Percentiles rank a stretch among this genome's conserved stretches.
phyloP scores from a whole-genome alignment of 2,329 filamentous ascomycete genomes.

The Blastomyces parvus region DNA sequence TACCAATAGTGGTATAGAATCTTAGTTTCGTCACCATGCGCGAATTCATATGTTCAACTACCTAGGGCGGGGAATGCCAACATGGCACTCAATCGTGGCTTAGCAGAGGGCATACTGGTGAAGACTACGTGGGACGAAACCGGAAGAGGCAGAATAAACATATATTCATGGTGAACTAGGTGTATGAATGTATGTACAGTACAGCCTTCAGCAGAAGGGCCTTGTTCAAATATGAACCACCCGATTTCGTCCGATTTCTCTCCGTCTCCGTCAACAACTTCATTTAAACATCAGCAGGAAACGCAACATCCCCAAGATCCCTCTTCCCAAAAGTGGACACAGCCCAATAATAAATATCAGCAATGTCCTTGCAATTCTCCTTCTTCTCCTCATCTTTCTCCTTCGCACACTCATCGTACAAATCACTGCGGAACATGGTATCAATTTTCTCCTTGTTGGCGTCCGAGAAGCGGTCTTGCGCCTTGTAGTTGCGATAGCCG shows the following conservation, averaged over 20 bases:
- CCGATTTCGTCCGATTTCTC: neutral
- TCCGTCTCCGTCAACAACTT: too few relatives aligned
- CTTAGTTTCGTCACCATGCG: neutral
- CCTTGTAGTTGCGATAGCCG: slow-evolving; percentile 46
- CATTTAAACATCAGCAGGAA: neutral
- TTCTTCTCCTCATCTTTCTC: slow-evolving; percentile 10
- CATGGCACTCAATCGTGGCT: neutral
- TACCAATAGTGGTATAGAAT: neutral
- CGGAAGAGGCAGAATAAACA: neutral
- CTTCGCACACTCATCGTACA: slow-evolving; percentile 26
- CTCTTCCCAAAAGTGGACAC: slow-evolving; percentile 23
- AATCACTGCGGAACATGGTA: slow-evolving; percentile 38
- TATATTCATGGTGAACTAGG: neutral
- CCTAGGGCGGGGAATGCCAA: neutral
- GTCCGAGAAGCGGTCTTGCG: slow-evolving; percentile 40
- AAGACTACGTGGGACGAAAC: neutral
- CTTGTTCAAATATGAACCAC: too few relatives aligned
- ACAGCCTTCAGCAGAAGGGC: neutral
- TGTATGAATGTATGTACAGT: neutral
- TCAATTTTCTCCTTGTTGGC: slow-evolving; percentile 40
- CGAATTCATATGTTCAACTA: neutral
- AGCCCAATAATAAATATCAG: slow-evolving; percentile 27
- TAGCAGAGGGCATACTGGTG: neutral
- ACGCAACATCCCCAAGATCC: neutral
- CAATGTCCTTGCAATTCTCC: slow-evolving; percentile 17